A percentile compares a stretch with the other conserved stretches of the same genome.
These are phyloP conservation scores for Dimargaris cristalligena DNA, from an alignment of 192 early-diverging fungal genomes.

Conservation along the genomic window DNA sequence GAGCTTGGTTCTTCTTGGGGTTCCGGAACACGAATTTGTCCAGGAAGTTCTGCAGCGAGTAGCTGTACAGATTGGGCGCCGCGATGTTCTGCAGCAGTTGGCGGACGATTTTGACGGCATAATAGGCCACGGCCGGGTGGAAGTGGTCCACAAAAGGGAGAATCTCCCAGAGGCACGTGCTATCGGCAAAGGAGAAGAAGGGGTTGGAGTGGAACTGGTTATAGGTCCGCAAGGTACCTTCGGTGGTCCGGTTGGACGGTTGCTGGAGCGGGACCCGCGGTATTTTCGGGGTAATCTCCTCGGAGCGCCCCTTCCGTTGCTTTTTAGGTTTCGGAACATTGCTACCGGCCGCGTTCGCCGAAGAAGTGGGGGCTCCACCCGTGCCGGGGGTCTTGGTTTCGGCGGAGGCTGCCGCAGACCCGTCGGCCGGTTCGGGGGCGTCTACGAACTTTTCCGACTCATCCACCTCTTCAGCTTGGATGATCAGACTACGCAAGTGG, in stretches of 20 bases:
- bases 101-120: constrained; percentile 26
- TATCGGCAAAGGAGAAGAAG: constrained; percentile 59
- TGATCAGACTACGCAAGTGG: constrained; percentile 28
- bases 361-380: constrained; percentile 12
- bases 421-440: too few species aligned
- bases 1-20: constrained; percentile 60
- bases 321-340: too few species aligned
- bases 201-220: constrained; percentile 82
- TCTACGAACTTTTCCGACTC: constrained; percentile 45
- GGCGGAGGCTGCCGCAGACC: constrained; percentile 26
- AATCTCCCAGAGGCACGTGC: constrained; percentile 84
- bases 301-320: too few species aligned
- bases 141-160: constrained; percentile 63
- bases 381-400: constrained; percentile 25
- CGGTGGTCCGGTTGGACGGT: too few species aligned
- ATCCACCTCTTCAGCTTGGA: constrained; percentile 52
- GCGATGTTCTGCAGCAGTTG: constrained; percentile 9
- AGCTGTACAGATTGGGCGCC: constrained; percentile 69
- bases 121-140: constrained; percentile 82
- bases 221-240: constrained; percentile 27
- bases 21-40: constrained; percentile 92
- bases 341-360: constrained; percentile 7
- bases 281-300: too few species aligned
- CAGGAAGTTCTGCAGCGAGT: constrained; percentile 82
- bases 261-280: too few species aligned